phyloP scores from a whole-genome alignment of 768 basidiomycete genomes.

The Tubosaeta brunneosetosa region DNA sequence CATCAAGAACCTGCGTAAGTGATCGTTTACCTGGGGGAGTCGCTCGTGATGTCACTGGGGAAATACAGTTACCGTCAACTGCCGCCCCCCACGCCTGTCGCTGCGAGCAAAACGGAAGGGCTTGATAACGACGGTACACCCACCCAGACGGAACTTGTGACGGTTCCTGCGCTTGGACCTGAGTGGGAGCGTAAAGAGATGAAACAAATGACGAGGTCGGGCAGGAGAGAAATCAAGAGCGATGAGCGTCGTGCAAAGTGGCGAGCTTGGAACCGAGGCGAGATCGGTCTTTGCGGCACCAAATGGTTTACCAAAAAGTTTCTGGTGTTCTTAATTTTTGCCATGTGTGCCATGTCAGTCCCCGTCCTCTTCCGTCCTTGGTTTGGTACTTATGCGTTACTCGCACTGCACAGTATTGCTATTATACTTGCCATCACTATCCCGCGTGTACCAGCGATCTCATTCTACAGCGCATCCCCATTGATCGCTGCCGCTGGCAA shows the following conservation, averaged over 20 bases:
- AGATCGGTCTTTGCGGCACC: conserved; percentile 72
- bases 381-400: conserved; percentile 1
- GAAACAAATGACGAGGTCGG: conserved; percentile 68
- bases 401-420: conserved; percentile 44
- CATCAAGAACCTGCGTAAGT: conserved; percentile 46
- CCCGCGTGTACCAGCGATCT: conserved; percentile 74
- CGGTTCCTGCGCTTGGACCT: conserved; percentile 85
- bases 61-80: conserved; percentile 43
- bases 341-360: conserved; percentile 51
- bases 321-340: conserved; percentile 66
- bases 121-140: conserved; percentile 29
- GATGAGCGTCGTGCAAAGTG: conserved; percentile 55
- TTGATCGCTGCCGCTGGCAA: conserved; percentile 53
- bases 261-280: conserved; percentile 74
- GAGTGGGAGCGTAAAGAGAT: conserved; percentile 86
- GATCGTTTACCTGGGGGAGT: not conserved
- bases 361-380: not conserved
- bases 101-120: conserved; percentile 34
- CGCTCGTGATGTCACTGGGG: conserved; percentile 5
- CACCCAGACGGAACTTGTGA: conserved; percentile 78
- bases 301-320: conserved; percentile 69
- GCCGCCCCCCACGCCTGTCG: conserved; percentile 23
- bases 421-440: conserved; percentile 74
- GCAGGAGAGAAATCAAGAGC: conserved; percentile 56
- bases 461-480: conserved; percentile 55